A percentile compares a stretch with the other conserved stretches of the same genome.
These are phyloP conservation scores for Paulownia fortunei DNA, from an alignment of 257 asterid genomes.

Conservation along the genomic window DNA sequence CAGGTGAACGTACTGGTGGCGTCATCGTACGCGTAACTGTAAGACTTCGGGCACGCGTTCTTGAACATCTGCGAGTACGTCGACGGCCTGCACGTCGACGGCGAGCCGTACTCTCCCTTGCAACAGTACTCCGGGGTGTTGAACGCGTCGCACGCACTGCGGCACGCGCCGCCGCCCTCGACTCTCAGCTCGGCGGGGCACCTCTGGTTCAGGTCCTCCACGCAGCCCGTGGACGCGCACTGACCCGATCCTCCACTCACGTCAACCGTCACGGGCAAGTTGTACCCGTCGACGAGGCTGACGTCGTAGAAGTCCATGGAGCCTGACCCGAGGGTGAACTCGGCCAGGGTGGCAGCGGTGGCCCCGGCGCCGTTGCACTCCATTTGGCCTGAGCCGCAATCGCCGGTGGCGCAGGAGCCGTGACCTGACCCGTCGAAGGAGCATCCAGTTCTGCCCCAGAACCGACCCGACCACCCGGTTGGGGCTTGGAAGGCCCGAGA, in stretches of 20 bases:
- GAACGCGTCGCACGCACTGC: constrained; percentile 76
- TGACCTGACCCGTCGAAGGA: constrained; percentile 44
- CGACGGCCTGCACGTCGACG: constrained; percentile 60
- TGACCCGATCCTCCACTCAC: constrained; percentile 56
- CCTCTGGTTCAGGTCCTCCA: constrained; percentile 47
- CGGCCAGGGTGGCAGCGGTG: constrained; percentile 62
- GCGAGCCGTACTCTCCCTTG: constrained; percentile 54
- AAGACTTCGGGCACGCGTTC: constrained; percentile 61
- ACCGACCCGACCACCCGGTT: constrained; percentile 68
- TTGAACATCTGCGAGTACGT: constrained; percentile 61
- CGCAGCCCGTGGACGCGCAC: constrained; percentile 62
- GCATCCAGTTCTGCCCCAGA: constrained; percentile 69
- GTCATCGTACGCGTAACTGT: constrained; percentile 68
- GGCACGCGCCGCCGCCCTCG: constrained; percentile 61
- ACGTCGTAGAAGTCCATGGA: constrained; percentile 70
- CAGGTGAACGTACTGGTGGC: constrained; percentile 63
- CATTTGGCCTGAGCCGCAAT: constrained; percentile 54
- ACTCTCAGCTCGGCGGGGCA: constrained; percentile 59
- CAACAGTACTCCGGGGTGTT: constrained; percentile 62
- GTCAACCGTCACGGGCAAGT: constrained; percentile 59
- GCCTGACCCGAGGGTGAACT: constrained; percentile 67
- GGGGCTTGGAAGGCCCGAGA: constrained; percentile 59
- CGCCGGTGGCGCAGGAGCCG: constrained; percentile 59
- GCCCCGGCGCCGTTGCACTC: constrained; percentile 66
- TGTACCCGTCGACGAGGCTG: constrained; percentile 73